Conservation (phyloP, 2,329 filamentous ascomycete species). For the Trichoderma breve region DNA sequence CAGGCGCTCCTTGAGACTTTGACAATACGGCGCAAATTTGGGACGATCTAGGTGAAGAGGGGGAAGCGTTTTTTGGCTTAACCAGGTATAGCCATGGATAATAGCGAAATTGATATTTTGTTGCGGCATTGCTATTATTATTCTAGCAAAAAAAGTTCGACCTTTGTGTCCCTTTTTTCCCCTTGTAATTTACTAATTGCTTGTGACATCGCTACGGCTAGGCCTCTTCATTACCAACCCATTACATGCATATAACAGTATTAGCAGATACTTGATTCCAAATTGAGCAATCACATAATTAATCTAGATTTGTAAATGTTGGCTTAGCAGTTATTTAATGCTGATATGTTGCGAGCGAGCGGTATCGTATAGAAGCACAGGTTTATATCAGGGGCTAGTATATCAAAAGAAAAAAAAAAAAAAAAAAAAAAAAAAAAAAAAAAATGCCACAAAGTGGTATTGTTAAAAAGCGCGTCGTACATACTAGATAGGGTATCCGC, state of each 20-base stretch:
- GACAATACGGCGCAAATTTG: slow-evolving; percentile 5
- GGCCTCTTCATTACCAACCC: not conserved
- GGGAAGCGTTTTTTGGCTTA: not conserved
- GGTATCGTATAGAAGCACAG: not conserved
- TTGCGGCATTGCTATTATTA: not conserved
- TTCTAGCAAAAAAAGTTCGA: not conserved
- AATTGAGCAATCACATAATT: not conserved
- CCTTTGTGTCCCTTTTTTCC: not conserved
- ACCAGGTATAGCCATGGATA: not conserved
- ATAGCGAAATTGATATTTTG: slow-evolving; percentile 11
- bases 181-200: not conserved
- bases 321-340: not conserved
- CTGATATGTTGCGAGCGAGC: not conserved
- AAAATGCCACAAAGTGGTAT: not conserved
- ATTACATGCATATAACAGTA: not conserved
- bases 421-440: too few relatives aligned
- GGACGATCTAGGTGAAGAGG: not conserved
- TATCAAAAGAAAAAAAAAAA: too few relatives aligned
- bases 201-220: not conserved
- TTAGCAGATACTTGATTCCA: not conserved
- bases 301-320: not conserved
- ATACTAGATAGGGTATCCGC: not conserved
- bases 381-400: not conserved
- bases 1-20: slow-evolving; percentile 11
- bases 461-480: not conserved